These are phyloP conservation scores for Ruellia speciosa DNA, from an alignment of 305 asterid genomes.

Conservation along the genomic window DNA sequence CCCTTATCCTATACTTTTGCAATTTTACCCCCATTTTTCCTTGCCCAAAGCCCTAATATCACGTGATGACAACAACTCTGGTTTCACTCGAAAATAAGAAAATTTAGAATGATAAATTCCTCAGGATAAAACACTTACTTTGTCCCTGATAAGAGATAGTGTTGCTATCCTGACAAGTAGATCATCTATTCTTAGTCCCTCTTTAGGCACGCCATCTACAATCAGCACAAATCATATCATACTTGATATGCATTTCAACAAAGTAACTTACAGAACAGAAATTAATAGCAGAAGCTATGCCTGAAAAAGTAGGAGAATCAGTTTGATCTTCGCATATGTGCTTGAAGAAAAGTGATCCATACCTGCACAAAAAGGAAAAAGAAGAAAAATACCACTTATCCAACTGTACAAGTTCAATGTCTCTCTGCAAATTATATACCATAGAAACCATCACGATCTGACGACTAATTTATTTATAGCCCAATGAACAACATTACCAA, in stretches of 20 bases:
- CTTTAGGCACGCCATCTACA: slow-evolving; percentile 98
- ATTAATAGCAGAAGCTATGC: slow-evolving; percentile 29
- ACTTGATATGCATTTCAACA: slow-evolving; percentile 18
- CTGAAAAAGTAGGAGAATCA: slow-evolving; percentile 80
- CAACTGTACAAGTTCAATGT: background rate
- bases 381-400: slow-evolving; percentile 10
- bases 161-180: slow-evolving; percentile 86
- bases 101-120: slow-evolving; percentile 12
- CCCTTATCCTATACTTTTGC: too few relatives aligned
- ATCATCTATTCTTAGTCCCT: slow-evolving; percentile 83
- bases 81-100: background rate
- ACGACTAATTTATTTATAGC: background rate
- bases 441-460: background rate
- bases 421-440: too few relatives aligned
- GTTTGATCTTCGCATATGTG: slow-evolving; percentile 74
- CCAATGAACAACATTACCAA: background rate
- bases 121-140: slow-evolving; percentile 41
- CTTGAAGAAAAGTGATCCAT: slow-evolving; percentile 64
- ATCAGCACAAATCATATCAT: slow-evolving; percentile 21
- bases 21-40: too few relatives aligned
- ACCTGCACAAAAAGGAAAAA: slow-evolving; percentile 35
- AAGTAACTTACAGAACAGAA: slow-evolving; percentile 21
- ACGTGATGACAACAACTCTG: background rate
- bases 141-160: slow-evolving; percentile 65
- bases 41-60: too few relatives aligned